Evolutionary conservation across 306 rosid genomes (phyloP), one percentile per base, ranked within the genome.

Genomic region (Coriaria nepalensis): DNA sequence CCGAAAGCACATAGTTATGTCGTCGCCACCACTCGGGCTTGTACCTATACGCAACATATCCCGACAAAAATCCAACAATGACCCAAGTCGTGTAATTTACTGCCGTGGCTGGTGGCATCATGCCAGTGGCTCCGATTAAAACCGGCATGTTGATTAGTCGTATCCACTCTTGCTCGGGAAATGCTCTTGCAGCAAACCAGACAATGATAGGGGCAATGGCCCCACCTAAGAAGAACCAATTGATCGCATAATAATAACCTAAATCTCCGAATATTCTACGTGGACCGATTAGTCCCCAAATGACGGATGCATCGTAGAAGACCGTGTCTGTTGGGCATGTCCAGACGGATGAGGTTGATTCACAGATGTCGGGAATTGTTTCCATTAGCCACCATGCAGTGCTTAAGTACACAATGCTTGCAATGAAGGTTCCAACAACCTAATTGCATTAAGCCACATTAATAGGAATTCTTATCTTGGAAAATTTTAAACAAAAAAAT

Each of bases 371-470:
- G 0, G 93, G 90, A 48, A 90, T 90, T 47, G 73, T 76, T 47
- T 77, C 95, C 84, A 90, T 70, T 37, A 90, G 65, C 97, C 97
- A 90, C 97, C 95, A 90, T 5, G 97, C 97, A 0, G 95, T 84
- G 2, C 73, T 56, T 56, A 84, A 60, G 49, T 90, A 84, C 39
- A 90, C 95, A 5, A 79, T 0, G 35, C 53, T 60, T 0, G 97
- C 88, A 0, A 90, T 63, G 0, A 90, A 38, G 7, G 97, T 84
- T 52, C 93, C 97, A 2, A 90, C 93, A 33, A 84, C 71, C 94
- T 80, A n/a, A n/a, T n/a, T n/a, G n/a, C n/a, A n/a, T n/a, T n/a
- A n/a, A n/a, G n/a, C n/a, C n/a, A n/a, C n/a, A n/a, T n/a, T n/a
- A n/a, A n/a, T n/a, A n/a, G n/a, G n/a, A n/a, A n/a, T n/a, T n/a